phyloP scores from a whole-genome alignment of 2,329 filamentous ascomycete genomes.

The Kalaharituber pfeilii region DNA sequence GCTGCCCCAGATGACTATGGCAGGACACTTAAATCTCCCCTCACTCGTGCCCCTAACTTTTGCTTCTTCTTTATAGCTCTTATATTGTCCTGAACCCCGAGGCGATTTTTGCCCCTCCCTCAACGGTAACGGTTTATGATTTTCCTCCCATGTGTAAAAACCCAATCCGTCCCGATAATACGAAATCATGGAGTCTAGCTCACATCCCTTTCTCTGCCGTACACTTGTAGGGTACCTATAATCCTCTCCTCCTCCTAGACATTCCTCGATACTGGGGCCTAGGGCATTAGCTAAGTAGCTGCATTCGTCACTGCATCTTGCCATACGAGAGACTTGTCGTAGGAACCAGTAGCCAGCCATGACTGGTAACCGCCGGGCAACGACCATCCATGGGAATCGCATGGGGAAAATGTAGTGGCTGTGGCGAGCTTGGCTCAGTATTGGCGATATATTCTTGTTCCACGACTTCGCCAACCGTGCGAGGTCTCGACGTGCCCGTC shows the following conservation, averaged over 20 bases:
- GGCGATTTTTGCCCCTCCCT: not conserved
- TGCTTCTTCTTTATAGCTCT: not conserved
- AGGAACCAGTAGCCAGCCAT: not conserved
- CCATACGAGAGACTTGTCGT: not conserved
- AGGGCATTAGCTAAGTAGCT: not conserved
- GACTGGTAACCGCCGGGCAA: not conserved
- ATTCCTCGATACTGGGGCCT: not conserved
- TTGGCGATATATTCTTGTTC: not conserved
- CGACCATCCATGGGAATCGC: not conserved
- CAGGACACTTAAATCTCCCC: not conserved
- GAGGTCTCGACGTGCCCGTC: not conserved
- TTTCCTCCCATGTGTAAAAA: not conserved
- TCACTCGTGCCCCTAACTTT: not conserved
- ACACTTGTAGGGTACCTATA: not conserved
- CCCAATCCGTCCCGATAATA: not conserved
- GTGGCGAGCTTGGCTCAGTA: not conserved
- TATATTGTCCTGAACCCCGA: not conserved
- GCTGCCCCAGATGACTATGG: not conserved
- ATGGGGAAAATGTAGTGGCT: constrained; percentile 1
- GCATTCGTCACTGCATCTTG: not conserved
- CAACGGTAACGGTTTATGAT: not conserved
- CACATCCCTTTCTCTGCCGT: not conserved
- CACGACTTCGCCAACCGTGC: not conserved
- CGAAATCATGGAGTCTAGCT: not conserved
- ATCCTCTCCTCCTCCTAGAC: not conserved